These are phyloP conservation scores for Alternaria triticimaculans DNA, from an alignment of 2,329 filamentous ascomycete species.

Conservation along the genomic window DNA sequence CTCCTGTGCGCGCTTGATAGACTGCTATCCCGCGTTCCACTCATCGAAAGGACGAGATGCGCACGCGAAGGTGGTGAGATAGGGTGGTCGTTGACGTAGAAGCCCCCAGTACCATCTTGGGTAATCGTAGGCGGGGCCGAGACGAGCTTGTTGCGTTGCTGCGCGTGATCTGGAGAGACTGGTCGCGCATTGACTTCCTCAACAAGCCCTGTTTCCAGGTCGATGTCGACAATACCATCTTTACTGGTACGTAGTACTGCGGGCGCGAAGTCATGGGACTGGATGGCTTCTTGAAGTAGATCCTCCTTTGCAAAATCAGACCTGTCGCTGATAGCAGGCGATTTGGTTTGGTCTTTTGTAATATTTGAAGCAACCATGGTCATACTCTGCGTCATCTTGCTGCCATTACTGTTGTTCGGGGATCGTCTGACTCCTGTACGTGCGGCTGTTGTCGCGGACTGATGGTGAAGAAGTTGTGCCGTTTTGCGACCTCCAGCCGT, in stretches of 20 bases:
- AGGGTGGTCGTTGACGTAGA: slow-evolving; percentile 20
- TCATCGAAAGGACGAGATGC: slow-evolving; percentile 10
- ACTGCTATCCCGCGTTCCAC: slow-evolving; percentile 19
- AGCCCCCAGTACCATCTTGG: slow-evolving; percentile 22
- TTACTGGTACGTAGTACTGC: background rate
- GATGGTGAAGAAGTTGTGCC: slow-evolving; percentile 19
- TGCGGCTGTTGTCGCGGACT: slow-evolving; percentile 7
- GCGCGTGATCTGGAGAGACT: slow-evolving; percentile 4
- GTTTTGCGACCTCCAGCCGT: slow-evolving; percentile 34
- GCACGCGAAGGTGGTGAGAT: slow-evolving; percentile 21
- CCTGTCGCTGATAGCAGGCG: slow-evolving; percentile 11
- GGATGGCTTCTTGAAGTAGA: slow-evolving; percentile 12
- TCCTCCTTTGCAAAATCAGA: slow-evolving; percentile 18
- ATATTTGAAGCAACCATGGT: slow-evolving; percentile 19
- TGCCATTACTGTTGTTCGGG: slow-evolving; percentile 10
- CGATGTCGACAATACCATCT: slow-evolving; percentile 7
- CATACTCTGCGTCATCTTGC: slow-evolving; percentile 18
- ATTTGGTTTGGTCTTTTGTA: slow-evolving; percentile 7
- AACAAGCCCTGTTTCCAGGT: slow-evolving; percentile 15
- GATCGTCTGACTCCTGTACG: slow-evolving; percentile 14
- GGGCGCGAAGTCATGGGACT: slow-evolving; percentile 24
- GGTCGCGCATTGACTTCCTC: slow-evolving; percentile 1
- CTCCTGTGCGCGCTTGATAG: slow-evolving; percentile 10
- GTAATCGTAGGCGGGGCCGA: slow-evolving; percentile 5
- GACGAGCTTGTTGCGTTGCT: slow-evolving; percentile 1